Evolutionary conservation across 2,329 filamentous ascomycete species (phyloP).

Genomic region (Ploettnerulaceae sp.): DNA sequence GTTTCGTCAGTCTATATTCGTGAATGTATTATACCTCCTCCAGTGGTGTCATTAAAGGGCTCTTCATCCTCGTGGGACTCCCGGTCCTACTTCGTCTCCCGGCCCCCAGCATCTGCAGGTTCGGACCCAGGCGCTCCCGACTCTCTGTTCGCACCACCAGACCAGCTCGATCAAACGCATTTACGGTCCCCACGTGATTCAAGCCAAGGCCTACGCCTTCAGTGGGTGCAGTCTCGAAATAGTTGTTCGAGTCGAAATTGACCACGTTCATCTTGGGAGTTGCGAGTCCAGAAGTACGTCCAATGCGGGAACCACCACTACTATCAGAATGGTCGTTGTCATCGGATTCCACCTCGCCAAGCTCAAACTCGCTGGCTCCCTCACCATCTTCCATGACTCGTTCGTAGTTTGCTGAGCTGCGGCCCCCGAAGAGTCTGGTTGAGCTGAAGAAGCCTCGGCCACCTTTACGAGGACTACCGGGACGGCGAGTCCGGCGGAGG

Average conservation of each 20-base stretch:
- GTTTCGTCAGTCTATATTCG: too few species aligned
- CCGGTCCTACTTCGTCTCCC: constrained; percentile 45
- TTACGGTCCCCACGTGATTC: constrained; percentile 20
- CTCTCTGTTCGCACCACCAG: constrained; percentile 81
- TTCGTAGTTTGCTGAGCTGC: constrained; percentile 61
- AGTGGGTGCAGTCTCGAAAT: constrained; percentile 25
- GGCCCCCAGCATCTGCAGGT: constrained; percentile 48
- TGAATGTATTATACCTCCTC: constrained; percentile 37
- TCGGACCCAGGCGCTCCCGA: constrained; percentile 65
- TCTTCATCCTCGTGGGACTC: constrained; percentile 49
- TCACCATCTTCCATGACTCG: constrained; percentile 79
- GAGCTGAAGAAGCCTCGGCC: constrained; percentile 45
- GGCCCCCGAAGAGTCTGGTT: constrained; percentile 61
- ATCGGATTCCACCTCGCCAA: constrained; percentile 61
- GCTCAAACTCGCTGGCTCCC: constrained; percentile 66
- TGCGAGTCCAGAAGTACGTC: constrained; percentile 60
- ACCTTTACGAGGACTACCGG: constrained; percentile 44
- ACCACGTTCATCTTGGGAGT: constrained; percentile 58
- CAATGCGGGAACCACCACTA: constrained; percentile 50
- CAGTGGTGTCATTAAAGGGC: constrained; percentile 49
- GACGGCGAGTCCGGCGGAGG: constrained; percentile 41
- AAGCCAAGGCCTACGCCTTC: constrained; percentile 26
- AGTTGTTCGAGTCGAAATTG: constrained; percentile 41
- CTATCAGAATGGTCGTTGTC: constrained; percentile 61
- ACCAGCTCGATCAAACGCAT: constrained; percentile 60